Base-by-base conservation (phyloP, 2,329 filamentous ascomycete species). In the Alternaria triticina region DNA sequence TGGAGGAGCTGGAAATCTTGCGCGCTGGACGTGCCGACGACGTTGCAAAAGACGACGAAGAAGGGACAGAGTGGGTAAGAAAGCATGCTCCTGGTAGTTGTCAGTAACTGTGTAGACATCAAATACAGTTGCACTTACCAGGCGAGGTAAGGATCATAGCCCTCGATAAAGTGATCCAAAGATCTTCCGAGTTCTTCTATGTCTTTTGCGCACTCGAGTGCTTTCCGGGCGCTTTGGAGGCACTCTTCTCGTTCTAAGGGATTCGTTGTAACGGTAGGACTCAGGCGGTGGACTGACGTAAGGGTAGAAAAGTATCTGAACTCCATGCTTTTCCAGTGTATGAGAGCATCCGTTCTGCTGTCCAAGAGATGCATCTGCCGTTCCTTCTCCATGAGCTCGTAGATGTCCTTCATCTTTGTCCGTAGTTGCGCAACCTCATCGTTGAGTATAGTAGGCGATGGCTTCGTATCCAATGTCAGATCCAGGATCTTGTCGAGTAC, bases 21-120 rank as follows among this genome's bases (percentile, higher is more conserved):
- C 6, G 57, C 61, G 47, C 77, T 70, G 12, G 74, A 77, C 2
- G 77, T 78, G 13, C 75, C 76, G n/a, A 78, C 76, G 1, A 79
- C 75, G 45, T 79, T 78, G 66, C 77, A 79, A 57, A 79, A 79
- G 25, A 79, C 70, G 13, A 78, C 75, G 56, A 77, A 79, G 66
- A 77, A 79, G 1, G 77, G 76, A 30, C 71, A 74, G 3, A 79
- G 64, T 6, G 77, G 74, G 44, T 77, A 77, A 10, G 75, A 78
- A 11, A 78, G 72, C 49, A 77, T 72, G 1, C 73, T 77, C 77
- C 77, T 78, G 13, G 0, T 9, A 4, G 1, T 6, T 9, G 10
- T 76, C 45, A 75, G 67, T 54, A 28, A 36, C 6, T 3, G 23
- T 7, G 17, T 23, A 4, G 8, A 7, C 23, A 22, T 10, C 12